These are phyloP conservation scores for Elongisporangium prolatum DNA, from an alignment of 352 stramenopile genomes.

Conservation along the genomic window DNA sequence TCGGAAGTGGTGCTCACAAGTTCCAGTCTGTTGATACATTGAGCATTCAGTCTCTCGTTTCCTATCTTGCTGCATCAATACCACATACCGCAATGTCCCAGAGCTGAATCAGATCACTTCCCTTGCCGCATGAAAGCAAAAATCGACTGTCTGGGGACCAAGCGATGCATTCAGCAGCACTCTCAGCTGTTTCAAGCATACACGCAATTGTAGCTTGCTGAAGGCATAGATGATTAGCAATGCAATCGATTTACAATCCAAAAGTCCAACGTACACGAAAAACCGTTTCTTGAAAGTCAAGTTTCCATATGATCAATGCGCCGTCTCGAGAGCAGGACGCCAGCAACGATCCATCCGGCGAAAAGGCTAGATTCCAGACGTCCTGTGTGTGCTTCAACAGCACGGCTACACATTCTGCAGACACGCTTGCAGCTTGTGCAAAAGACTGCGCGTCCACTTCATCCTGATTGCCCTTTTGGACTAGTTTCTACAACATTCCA, in stretches of 20 bases:
- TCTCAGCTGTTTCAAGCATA: constrained; percentile 14
- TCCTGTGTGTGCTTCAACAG: constrained; percentile 48
- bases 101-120: constrained; percentile 54
- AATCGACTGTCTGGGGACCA: constrained; percentile 62
- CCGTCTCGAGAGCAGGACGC: constrained; percentile 77
- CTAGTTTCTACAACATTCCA: constrained; percentile 41
- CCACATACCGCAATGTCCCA: constrained; percentile 56
- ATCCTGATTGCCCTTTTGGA: constrained; percentile 20
- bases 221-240: background rate
- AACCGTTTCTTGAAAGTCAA: constrained; percentile 19
- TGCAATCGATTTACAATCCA: background rate
- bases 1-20: constrained; percentile 44
- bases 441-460: constrained; percentile 10
- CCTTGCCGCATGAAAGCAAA: constrained; percentile 50
- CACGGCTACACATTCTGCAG: constrained; percentile 30
- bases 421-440: constrained; percentile 15
- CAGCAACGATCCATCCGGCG: constrained; percentile 66
- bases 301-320: constrained; percentile 69
- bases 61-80: too few relatives aligned
- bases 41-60: background rate
- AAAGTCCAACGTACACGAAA: background rate
- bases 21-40: constrained; percentile 28
- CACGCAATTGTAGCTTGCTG: constrained; percentile 21
- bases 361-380: constrained; percentile 75
- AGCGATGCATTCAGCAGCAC: constrained; percentile 45